Base-by-base conservation (phyloP, 2,329 filamentous ascomycete species). In the Fusarium oxysporum region DNA sequence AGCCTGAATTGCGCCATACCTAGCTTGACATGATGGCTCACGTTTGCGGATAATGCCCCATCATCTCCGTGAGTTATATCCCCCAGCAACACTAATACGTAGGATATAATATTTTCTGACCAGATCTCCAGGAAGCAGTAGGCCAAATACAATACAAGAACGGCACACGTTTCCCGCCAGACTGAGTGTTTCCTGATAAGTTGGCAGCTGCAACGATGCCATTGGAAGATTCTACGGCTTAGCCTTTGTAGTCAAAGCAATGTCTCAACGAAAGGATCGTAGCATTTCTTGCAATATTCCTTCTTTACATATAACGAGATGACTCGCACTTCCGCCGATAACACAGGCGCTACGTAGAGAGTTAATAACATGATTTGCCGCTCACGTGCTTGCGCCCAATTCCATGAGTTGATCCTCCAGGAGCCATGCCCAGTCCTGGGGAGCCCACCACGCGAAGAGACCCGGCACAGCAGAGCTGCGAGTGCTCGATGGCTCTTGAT, bases 221-320 rank as follows among this genome's bases (percentile, higher is more conserved):
- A 28, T 47, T 5, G 19, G 25, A 28, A 47, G 44, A 28, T 28
- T 5, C 28, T 14, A 5, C 4, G 3, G 17, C 4, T 14, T 10
- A 28, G 4, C 17, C 13, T 8, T 28, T 28, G 4, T 28, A 47
- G 19, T 2, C 13, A 8, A 47, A 5, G 8, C 44, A 47, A 47
- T 11, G 25, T 28, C 12, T 16, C 3, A 16, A 21, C 7, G 19
- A 5, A 30, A 5, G 4, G 44, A 12, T 14, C 6, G 6, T 0
- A 7, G 19, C 12, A 8, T 30, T 47, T 14, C 44, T 8, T 1
- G 6, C 17, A 4, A 13, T 13, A 45, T 45, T 45, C 11, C 23
- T 25, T 25, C 11, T 19, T 12, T 6, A 25, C 1, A 25, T 13
- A 8, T 25, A 21, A 48, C 3, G 6, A 17, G 19, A 16, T 11